These are phyloP conservation scores for Silybum marianum DNA, from an alignment of 129 eudicot genomes.

Conservation along the genomic window DNA sequence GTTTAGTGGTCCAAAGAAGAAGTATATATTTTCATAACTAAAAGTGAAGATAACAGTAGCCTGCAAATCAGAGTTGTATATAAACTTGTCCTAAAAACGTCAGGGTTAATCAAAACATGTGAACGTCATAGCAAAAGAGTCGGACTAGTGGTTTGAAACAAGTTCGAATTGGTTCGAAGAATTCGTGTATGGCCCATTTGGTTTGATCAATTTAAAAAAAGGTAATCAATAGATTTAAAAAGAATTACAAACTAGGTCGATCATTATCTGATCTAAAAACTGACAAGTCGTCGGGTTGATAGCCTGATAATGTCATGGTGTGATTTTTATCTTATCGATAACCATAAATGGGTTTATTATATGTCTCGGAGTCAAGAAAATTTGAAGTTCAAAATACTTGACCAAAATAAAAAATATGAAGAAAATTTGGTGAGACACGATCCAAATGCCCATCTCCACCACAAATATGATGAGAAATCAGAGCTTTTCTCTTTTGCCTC, in stretches of 20 bases:
- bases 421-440: not conserved
- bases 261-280: too few relatives aligned
- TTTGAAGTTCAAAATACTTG: too few relatives aligned
- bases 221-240: too few relatives aligned
- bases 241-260: too few relatives aligned
- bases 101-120: not conserved
- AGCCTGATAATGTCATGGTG: not conserved
- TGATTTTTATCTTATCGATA: not conserved
- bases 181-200: not conserved
- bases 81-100: not conserved
- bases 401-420: too few relatives aligned
- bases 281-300: too few relatives aligned
- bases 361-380: too few relatives aligned
- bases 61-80: not conserved
- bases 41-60: not conserved
- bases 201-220: too few relatives aligned
- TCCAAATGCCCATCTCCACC: not conserved
- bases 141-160: not conserved
- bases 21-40: not conserved
- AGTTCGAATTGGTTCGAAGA: not conserved
- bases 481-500: not conserved
- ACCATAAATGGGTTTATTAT: too few relatives aligned
- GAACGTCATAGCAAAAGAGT: not conserved
- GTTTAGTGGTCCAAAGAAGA: not conserved
- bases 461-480: not conserved